Base-by-base conservation (phyloP, 805 yeast species). In the Scheffersomyces stipitis region DNA sequence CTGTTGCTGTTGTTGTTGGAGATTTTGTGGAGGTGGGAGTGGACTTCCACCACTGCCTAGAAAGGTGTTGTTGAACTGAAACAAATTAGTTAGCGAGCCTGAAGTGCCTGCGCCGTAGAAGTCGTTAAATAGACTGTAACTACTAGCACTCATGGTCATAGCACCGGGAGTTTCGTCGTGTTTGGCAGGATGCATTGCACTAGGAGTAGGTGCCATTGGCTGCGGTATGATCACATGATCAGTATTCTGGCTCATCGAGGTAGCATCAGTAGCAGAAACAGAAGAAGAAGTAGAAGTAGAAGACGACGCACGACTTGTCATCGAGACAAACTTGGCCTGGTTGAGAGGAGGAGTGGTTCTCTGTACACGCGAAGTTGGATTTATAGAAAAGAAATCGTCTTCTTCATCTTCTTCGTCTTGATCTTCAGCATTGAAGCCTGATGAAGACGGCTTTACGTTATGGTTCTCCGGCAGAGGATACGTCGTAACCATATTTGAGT, bases 101-200 rank as follows among this genome's bases (percentile, higher is more conserved):
- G 26, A 30, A 10, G 27, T 23, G 15, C 28, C 17, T 1, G 23
- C 32, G 4, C 36, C 33, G 26, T 22, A 35, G 22, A 49, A 46
- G 30, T 56, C 60, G 34, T 58, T 58, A 44, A 54, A 59, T 28
- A 60, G 42, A 40, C 54, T 60, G 32, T 54, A 59, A 26, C 63
- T 53, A 34, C 63, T 58, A 27, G 58, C 63, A 32, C 62, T 57
- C 33, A 52, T 39, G 14, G 30, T 8, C 16, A 17, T 20, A 10
- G 24, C 24, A 10, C 24, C 10, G 10, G 24, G 10, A 20, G 24
- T 20, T 7, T 20, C 10, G 24, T 20, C 24, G 24, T 20, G 7
- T 10, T 20, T 20, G n/a, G n/a, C n/a, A n/a, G n/a, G n/a, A n/a
- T n/a, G n/a, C 24, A 20, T 20, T 20, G 24, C 10, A 10, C 9